Evolutionary conservation across 2,329 filamentous ascomycete species (phyloP), one percentile per base, ranked within the genome.

Genomic region (Cordyceps tenuipes): DNA sequence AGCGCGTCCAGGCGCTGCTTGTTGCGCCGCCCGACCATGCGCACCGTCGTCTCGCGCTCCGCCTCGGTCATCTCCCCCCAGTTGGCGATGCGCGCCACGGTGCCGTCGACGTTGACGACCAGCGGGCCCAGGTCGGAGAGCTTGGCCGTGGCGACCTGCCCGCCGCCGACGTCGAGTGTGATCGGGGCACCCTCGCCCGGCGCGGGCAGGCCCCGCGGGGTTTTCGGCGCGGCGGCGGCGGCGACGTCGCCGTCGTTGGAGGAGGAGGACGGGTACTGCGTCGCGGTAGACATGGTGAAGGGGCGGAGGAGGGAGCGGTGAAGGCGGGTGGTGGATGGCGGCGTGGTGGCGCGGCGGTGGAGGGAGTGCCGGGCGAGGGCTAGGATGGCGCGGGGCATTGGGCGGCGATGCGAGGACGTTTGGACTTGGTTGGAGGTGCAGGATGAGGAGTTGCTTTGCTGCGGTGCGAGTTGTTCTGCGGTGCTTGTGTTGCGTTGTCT

Each of bases 51-150:
- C 69, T 82, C 73, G 69, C 77, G 79, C 77, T 91, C 88, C 7
- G 84, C 78, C 29, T 84, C 82, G 2, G 82, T 81, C 88, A 91
- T 90, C 64, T 85, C 76, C 9, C 75, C 77, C 88, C 88, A 92
- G 71, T 92, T 91, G 41, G 79, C 74, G 66, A 92, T 88, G 39
- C 88, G 80, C 60, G 84, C 85, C 65, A 91, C 71, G 9, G 85
- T 85, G 21, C 89, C 89, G 71, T 92, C 86, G 62, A 78, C 76
- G 70, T 90, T 88, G 59, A 91, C 84, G 1, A 92, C 87, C 66
- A 91, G 77, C 1, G 89, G 89, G 0, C 89, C 88, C 26, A 91
- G 75, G 62, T 83, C 79, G 68, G 90, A 86, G 9, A 91, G 79
- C 54, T 79, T 82, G 48, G 88, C 77, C 19, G 71, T 69, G 10